Evolutionary conservation across 108 stramenopile species (phyloP).

Genomic region (Nannochloropsis salina): DNA sequence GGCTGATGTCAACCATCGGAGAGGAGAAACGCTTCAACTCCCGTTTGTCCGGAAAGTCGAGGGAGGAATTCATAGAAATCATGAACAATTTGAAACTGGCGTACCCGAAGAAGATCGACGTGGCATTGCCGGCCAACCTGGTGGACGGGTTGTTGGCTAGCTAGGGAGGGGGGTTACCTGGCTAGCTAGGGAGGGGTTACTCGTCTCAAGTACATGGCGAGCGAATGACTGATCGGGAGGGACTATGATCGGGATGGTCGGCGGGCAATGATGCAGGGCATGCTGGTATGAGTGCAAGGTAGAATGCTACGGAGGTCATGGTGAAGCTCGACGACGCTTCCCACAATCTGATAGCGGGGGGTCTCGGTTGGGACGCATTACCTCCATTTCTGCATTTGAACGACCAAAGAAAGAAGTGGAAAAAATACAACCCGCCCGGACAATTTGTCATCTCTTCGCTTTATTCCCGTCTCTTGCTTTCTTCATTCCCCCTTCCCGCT

Average conservation of each 20-base stretch:
- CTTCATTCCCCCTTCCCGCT: not conserved
- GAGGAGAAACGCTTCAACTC: conserved; percentile 68
- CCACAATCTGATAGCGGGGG: no score
- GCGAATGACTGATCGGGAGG: no score
- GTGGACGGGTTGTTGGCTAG: conserved; percentile 61
- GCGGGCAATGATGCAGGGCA: no score
- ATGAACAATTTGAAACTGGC: conserved; percentile 70
- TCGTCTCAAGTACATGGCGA: no score
- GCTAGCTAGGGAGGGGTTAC: no score
- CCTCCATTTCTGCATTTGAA: no score
- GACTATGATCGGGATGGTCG: no score
- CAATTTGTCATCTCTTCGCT: not conserved
- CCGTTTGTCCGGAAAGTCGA: conserved; percentile 61
- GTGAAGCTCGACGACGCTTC: no score
- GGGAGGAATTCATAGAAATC: conserved; percentile 75
- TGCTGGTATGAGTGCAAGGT: no score
- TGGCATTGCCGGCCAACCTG: conserved; percentile 76
- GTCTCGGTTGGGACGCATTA: no score
- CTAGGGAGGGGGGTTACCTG: not conserved
- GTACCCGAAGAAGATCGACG: conserved; percentile 72
- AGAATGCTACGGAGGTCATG: no score
- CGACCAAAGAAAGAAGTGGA: not conserved
- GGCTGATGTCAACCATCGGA: conserved; percentile 60
- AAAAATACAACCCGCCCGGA: not conserved
- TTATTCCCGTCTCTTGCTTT: not conserved